Evolutionary conservation across 2,329 filamentous ascomycete genomes (phyloP).

Genomic region (Drechslerella dactyloides): DNA sequence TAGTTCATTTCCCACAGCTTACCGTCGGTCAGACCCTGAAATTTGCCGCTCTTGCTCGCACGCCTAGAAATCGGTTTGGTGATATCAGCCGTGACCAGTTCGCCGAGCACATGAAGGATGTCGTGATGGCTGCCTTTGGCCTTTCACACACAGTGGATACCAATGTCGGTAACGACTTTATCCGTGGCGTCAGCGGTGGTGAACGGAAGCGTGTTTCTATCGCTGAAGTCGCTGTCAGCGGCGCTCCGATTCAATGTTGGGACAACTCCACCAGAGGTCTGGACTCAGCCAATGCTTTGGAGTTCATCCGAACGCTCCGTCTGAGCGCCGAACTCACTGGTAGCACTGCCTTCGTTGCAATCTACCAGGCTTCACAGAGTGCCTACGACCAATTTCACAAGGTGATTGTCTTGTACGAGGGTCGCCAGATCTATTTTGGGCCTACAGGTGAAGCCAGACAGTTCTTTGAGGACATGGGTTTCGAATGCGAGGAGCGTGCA

Average conservation of each 20-base stretch:
- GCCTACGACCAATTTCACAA: slow-evolving; percentile 68
- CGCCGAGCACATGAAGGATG: slow-evolving; percentile 68
- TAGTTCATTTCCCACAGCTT: slow-evolving; percentile 69
- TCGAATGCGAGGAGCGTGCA: slow-evolving; percentile 70
- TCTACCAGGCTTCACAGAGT: slow-evolving; percentile 68
- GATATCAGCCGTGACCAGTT: slow-evolving; percentile 69
- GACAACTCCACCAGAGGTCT: slow-evolving; percentile 77
- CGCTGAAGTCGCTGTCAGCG: slow-evolving; percentile 64
- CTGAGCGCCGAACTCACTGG: slow-evolving; percentile 69
- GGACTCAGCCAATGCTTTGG: slow-evolving; percentile 74
- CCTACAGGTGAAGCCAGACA: slow-evolving; percentile 66
- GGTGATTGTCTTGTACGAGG: slow-evolving; percentile 75
- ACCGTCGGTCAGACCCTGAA: slow-evolving; percentile 75
- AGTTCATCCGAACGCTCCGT: slow-evolving; percentile 73
- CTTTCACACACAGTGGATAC: slow-evolving; percentile 75
- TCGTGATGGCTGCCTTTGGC: slow-evolving; percentile 74
- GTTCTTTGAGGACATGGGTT: slow-evolving; percentile 72
- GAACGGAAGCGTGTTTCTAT: slow-evolving; percentile 80
- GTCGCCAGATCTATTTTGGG: slow-evolving; percentile 76
- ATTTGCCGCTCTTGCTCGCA: slow-evolving; percentile 73
- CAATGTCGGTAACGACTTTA: slow-evolving; percentile 75
- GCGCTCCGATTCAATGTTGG: slow-evolving; percentile 73
- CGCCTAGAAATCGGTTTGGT: slow-evolving; percentile 69
- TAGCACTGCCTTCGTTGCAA: slow-evolving; percentile 69
- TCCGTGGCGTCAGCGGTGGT: slow-evolving; percentile 74